Base-by-base conservation (phyloP, 805 yeast genomes). In the Saccharomycopsis sp. region DNA sequence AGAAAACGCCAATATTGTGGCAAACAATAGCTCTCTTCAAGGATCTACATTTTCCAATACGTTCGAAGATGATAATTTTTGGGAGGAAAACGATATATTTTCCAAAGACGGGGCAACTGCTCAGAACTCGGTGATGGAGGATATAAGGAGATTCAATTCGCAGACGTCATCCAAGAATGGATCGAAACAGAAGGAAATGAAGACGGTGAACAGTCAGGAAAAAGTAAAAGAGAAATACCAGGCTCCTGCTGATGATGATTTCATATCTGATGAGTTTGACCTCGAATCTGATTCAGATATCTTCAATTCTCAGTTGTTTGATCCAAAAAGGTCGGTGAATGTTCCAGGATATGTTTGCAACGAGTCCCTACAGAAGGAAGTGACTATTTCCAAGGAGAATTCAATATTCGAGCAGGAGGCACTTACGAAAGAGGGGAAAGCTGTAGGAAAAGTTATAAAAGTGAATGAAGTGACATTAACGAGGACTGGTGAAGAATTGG, bases 31-130 rank as follows among this genome's bases (percentile, higher is more conserved):
- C n/a, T n/a, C 37, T 29, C 37, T 29, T 5, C 37, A 29, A 9
- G 24, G 14, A 16, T 18, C 24, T 2, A 29, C 46, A 12, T 50
- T 40, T 20, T 20, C 44, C 9, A 46, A 50, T 34, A 40, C 34
- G 3, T 50, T 34, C 40, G 53, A 54, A 3, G 50, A 54, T 24
- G 57, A 54, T 20, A 37, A 34, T 12, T 34, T 54, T 16, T 52
- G 54, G 54, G 24, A 34, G 7, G 29, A 34, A 15, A 37, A 29
- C 40, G 47, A 34, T 15, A 16, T 44, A 4, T 44, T 44, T 20
- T n/a, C 21, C 37, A 29, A 29, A 29, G 37, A 5, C 48, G 16
- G 48, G 4, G 16, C 9, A 44, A 44, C 9, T 12, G 21, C 48
- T 20, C 7, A 44, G 16, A 44, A 44, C 5, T 44, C 48, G 7